A percentile compares a stretch with the other conserved stretches of the same genome.
phyloP scores from a whole-genome alignment of 1,284 basidiomycete genomes.

The Volvariella surrecta region DNA sequence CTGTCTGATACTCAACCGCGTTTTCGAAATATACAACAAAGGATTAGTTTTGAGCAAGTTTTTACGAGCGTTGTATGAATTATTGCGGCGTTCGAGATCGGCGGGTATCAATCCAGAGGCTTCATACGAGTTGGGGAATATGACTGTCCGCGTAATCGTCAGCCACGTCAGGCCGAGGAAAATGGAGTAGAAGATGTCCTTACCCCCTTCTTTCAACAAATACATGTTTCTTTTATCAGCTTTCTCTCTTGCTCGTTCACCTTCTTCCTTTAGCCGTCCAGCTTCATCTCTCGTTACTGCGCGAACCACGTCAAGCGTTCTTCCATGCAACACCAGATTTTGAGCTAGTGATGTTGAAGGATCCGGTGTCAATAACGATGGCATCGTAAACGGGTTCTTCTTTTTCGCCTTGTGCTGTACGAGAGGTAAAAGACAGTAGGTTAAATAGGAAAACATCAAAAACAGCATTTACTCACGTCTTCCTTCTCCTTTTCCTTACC shows the following conservation, averaged over 20 bases:
- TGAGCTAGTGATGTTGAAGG: slow-evolving; percentile 83
- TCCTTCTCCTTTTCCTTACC: too few species aligned
- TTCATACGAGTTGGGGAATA: slow-evolving; percentile 79
- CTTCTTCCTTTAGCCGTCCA: slow-evolving; percentile 77
- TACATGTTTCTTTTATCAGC: slow-evolving; percentile 96
- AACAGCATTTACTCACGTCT: too few species aligned
- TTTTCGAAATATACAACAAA: slow-evolving; percentile 89
- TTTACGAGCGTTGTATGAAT: slow-evolving; percentile 78
- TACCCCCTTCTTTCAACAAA: slow-evolving; percentile 91
- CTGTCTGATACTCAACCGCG: slow-evolving; percentile 89
- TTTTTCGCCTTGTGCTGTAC: slow-evolving; percentile 32
- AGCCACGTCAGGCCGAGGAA: slow-evolving; percentile 1
- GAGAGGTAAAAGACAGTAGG: slow-evolving; percentile 7
- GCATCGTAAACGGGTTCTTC: slow-evolving; percentile 80
- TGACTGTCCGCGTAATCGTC: slow-evolving; percentile 67
- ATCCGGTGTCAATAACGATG: slow-evolving; percentile 91
- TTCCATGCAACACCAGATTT: slow-evolving; percentile 83
- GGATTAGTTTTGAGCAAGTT: slow-evolving; percentile 84
- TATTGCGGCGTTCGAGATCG: slow-evolving; percentile 79
- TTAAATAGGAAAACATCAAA: too few species aligned
- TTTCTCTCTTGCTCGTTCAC: slow-evolving; percentile 80
- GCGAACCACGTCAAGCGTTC: slow-evolving; percentile 84
- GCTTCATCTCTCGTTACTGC: slow-evolving; percentile 92
- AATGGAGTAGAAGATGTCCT: slow-evolving; percentile 17
- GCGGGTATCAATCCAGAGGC: slow-evolving; percentile 58